phyloP scores from a whole-genome alignment of 768 basidiomycete genomes.

The Obba rivulosa region DNA sequence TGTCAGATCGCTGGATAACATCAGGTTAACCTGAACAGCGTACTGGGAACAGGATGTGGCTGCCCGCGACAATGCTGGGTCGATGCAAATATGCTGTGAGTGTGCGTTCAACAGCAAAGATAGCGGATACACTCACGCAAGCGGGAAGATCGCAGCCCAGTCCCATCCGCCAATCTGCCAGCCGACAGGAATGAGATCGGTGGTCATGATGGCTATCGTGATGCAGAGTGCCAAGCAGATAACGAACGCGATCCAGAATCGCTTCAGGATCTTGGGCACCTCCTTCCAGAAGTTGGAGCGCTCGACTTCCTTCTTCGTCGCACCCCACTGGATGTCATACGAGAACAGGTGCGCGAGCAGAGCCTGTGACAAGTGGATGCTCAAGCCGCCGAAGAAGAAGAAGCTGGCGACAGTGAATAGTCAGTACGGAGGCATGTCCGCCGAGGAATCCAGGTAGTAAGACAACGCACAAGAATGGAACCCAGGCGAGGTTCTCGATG shows the following conservation, averaged over 20 bases:
- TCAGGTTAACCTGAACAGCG: slow-evolving; percentile 21
- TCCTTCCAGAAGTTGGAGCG: slow-evolving; percentile 89
- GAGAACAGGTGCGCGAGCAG: slow-evolving; percentile 53
- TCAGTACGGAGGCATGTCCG: slow-evolving; percentile 1
- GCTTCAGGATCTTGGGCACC: slow-evolving; percentile 75
- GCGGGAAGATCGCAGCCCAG: slow-evolving; percentile 77
- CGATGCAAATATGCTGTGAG: neutral
- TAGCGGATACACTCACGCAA: slow-evolving; percentile 44
- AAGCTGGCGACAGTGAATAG: slow-evolving; percentile 24
- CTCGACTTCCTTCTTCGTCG: slow-evolving; percentile 79
- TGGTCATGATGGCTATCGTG: slow-evolving; percentile 52
- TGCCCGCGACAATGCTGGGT: slow-evolving; percentile 51
- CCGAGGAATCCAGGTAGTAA: slow-evolving; percentile 5
- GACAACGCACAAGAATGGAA: slow-evolving; percentile 70
- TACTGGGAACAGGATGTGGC: slow-evolving; percentile 74
- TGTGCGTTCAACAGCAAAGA: neutral
- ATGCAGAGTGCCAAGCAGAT: slow-evolving; percentile 47
- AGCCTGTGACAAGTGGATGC: slow-evolving; percentile 47
- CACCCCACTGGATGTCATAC: slow-evolving; percentile 53
- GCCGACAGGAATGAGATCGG: slow-evolving; percentile 47
- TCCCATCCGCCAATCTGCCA: slow-evolving; percentile 58
- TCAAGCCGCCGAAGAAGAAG: slow-evolving; percentile 55
- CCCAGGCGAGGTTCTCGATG: slow-evolving; percentile 57
- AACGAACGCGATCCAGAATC: slow-evolving; percentile 65
- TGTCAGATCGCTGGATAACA: neutral